These are phyloP conservation scores for Ganoderma resinaceum DNA, from an alignment of 1,284 basidiomycete species.

Conservation along the genomic window DNA sequence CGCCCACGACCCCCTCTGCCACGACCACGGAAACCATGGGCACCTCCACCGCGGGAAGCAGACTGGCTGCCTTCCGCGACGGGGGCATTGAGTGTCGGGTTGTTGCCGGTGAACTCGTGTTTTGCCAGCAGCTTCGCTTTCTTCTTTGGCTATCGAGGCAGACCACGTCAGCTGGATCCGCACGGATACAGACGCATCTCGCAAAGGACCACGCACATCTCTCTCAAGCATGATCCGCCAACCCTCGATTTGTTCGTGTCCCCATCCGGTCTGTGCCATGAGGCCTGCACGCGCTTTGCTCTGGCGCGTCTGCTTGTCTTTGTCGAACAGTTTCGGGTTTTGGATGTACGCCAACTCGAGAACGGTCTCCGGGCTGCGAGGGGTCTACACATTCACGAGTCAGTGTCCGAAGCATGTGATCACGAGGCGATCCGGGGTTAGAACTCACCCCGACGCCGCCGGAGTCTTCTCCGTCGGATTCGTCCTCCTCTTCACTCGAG, in stretches of 20 bases:
- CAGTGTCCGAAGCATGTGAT: background rate
- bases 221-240: constrained; percentile 89
- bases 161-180: constrained; percentile 11
- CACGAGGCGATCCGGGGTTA: background rate
- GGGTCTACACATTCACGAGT: constrained; percentile 31
- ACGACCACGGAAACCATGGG: constrained; percentile 42
- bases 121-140: constrained; percentile 76
- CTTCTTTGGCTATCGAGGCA: constrained; percentile 56
- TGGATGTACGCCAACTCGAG: constrained; percentile 80
- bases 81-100: constrained; percentile 31
- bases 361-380: constrained; percentile 59
- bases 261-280: constrained; percentile 72
- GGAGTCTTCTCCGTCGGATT: constrained; percentile 50
- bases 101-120: constrained; percentile 78
- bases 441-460: constrained; percentile 36
- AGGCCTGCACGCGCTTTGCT: constrained; percentile 71
- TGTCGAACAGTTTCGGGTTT: constrained; percentile 76
- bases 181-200: background rate
- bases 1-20: constrained; percentile 36
- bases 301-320: constrained; percentile 76
- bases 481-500: constrained; percentile 56
- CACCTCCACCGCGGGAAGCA: constrained; percentile 33
- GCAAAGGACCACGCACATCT: constrained; percentile 60
- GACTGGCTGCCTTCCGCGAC: constrained; percentile 21
- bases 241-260: constrained; percentile 86